These are phyloP conservation scores for Phyllosticta capitalensis DNA, from an alignment of 2,329 filamentous ascomycete species.

Conservation along the genomic window DNA sequence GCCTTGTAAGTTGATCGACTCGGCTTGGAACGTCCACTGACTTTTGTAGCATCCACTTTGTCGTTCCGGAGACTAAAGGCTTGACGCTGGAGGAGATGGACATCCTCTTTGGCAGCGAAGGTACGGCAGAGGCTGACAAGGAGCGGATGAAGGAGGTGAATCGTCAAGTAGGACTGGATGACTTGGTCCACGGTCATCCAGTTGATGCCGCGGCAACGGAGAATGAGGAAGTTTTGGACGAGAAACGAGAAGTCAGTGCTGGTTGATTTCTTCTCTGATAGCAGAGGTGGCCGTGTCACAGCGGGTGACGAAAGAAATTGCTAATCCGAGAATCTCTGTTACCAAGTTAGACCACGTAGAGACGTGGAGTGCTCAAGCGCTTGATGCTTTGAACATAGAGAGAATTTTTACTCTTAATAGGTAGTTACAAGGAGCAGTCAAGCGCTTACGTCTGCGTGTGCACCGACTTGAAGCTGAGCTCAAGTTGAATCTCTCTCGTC, in stretches of 20 bases:
- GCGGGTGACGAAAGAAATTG: no score
- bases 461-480: no score
- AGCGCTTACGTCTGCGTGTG: no score
- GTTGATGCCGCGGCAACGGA: neutral
- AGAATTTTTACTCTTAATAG: no score
- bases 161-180: conserved; percentile 53
- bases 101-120: conserved; percentile 56
- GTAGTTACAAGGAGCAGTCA: no score
- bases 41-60: conserved; percentile 32
- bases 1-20: conserved; percentile 25
- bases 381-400: no score
- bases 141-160: conserved; percentile 68
- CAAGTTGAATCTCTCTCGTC: no score
- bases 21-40: neutral
- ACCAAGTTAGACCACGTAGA: no score
- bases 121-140: conserved; percentile 56
- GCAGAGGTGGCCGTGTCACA: no score
- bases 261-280: neutral
- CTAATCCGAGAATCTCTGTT: no score
- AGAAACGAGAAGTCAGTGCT: neutral
- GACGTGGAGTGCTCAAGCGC: no score
- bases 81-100: conserved; percentile 50
- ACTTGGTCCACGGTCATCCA: conserved; percentile 15
- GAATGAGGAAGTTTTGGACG: conserved; percentile 9
- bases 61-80: conserved; percentile 46